Evolutionary conservation across 306 rosid genomes (phyloP).

Genomic region (Senna tora): DNA sequence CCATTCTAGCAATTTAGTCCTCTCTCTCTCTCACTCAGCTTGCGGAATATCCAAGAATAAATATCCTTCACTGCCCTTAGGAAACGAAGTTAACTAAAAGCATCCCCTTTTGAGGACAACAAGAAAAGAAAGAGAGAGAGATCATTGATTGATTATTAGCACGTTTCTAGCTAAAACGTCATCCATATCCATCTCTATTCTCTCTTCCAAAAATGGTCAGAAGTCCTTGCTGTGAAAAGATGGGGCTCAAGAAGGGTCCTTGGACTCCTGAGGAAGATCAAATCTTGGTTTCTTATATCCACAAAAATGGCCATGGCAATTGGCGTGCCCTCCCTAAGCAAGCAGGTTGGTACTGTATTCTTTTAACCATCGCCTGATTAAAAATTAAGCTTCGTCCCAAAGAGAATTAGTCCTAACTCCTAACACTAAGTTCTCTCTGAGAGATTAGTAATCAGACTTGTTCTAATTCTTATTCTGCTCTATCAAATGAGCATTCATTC

Average conservation of each 20-base stretch:
- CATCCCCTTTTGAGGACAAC: not conserved
- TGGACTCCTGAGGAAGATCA: conserved; percentile 82
- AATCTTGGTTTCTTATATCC: conserved; percentile 53
- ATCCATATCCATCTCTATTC: not conserved
- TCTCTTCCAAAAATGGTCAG: conserved; percentile 49
- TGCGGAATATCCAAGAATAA: conserved; percentile 35
- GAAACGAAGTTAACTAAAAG: not conserved
- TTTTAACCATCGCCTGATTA: too few relatives aligned
- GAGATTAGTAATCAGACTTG: too few relatives aligned
- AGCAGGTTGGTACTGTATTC: conserved; percentile 76
- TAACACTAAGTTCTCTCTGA: too few relatives aligned
- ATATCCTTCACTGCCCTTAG: conserved; percentile 17
- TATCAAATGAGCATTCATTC: too few relatives aligned
- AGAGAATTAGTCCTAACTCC: too few relatives aligned
- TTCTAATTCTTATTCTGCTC: too few relatives aligned
- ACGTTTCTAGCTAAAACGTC: too few relatives aligned
- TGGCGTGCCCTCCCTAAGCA: conserved; percentile 94
- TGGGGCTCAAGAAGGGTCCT: conserved; percentile 80
- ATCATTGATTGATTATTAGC: too few relatives aligned
- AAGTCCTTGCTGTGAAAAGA: conserved; percentile 86
- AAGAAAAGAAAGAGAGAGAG: not conserved
- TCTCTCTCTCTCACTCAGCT: not conserved
- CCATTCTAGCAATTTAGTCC: conserved; percentile 37
- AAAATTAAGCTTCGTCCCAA: too few relatives aligned
- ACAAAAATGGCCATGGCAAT: conserved; percentile 64